Conservation (phyloP, 805 yeast species). For the Yamadazyma ubonensis region DNA sequence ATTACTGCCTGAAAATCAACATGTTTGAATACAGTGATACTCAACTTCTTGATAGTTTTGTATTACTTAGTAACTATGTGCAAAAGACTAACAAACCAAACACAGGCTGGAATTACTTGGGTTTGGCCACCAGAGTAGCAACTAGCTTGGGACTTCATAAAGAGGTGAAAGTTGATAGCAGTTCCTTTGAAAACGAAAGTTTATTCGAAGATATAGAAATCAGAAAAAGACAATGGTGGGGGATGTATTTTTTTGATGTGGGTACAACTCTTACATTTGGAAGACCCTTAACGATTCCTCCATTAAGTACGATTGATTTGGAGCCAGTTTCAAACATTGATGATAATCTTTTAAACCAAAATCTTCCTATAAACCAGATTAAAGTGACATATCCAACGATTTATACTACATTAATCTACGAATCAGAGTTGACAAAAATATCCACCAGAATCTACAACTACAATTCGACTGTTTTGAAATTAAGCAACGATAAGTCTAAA, state of each 20-base stretch:
- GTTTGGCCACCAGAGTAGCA: constrained; percentile 21
- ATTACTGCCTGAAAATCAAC: constrained; percentile 15
- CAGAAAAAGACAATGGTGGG: constrained; percentile 24
- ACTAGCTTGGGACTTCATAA: constrained; percentile 23
- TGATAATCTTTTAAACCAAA: constrained; percentile 16
- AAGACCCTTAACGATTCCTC: constrained; percentile 21
- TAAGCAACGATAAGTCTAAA: constrained; percentile 21
- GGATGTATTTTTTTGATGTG: constrained; percentile 23
- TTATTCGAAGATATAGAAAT: constrained; percentile 20
- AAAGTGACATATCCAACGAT: constrained; percentile 21
- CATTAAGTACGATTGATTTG: constrained; percentile 20
- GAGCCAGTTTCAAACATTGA: constrained; percentile 20
- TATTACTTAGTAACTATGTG: constrained; percentile 20
- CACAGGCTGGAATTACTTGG: constrained; percentile 22
- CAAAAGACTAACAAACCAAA: constrained; percentile 21
- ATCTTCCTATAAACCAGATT: constrained; percentile 12
- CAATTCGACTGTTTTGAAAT: constrained; percentile 18
- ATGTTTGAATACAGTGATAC: constrained; percentile 22
- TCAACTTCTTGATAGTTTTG: constrained; percentile 21
- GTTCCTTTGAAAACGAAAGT: constrained; percentile 9
- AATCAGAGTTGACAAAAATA: constrained; percentile 20
- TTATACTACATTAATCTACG: constrained; percentile 21
- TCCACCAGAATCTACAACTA: constrained; percentile 22
- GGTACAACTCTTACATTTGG: constrained; percentile 23
- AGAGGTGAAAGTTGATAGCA: constrained; percentile 17